A percentile compares a stretch with the other conserved stretches of the same genome.
Conservation (phyloP, 208 protist species). For the Naegleria gruberi region DNA sequence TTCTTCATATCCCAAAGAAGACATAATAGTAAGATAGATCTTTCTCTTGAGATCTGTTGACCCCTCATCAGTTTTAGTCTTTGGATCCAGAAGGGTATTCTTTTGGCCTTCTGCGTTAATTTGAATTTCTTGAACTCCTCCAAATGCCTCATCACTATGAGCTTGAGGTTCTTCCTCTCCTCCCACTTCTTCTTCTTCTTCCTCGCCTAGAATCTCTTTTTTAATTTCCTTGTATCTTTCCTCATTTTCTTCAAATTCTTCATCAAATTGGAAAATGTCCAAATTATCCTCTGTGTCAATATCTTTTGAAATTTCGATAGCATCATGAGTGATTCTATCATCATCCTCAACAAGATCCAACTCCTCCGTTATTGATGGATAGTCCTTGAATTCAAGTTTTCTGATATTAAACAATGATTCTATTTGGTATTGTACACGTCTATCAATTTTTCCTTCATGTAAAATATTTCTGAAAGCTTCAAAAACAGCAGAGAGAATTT, state of each 20-base stretch:
- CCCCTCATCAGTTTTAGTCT: conserved; percentile 70
- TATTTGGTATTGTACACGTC: conserved; percentile 89
- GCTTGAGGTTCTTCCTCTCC: conserved; percentile 45
- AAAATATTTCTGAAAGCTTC: conserved; percentile 71
- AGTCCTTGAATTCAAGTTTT: conserved; percentile 61
- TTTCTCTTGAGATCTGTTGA: conserved; percentile 74
- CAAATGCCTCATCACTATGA: conserved; percentile 55
- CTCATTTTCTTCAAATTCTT: conserved; percentile 82
- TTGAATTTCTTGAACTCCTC: conserved; percentile 45
- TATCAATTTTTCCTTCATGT: conserved; percentile 82
- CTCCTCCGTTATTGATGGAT: conserved; percentile 56
- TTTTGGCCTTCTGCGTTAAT: background rate
- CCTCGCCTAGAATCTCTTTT: conserved; percentile 71
- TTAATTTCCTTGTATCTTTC: conserved; percentile 77
- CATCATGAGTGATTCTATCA: conserved; percentile 88
- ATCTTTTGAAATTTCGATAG: conserved; percentile 63
- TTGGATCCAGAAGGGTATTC: conserved; percentile 27
- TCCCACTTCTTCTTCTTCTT: conserved; percentile 30
- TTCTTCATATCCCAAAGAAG: conserved; percentile 90
- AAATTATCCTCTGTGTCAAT: conserved; percentile 69
- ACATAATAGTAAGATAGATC: conserved; percentile 97
- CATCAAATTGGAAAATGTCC: conserved; percentile 84
- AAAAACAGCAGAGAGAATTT: conserved; percentile 57
- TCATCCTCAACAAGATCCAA: conserved; percentile 82
- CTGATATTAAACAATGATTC: conserved; percentile 82